phyloP scores from a whole-genome alignment of 164 flowering plant species.

The Berberis thunbergii region DNA sequence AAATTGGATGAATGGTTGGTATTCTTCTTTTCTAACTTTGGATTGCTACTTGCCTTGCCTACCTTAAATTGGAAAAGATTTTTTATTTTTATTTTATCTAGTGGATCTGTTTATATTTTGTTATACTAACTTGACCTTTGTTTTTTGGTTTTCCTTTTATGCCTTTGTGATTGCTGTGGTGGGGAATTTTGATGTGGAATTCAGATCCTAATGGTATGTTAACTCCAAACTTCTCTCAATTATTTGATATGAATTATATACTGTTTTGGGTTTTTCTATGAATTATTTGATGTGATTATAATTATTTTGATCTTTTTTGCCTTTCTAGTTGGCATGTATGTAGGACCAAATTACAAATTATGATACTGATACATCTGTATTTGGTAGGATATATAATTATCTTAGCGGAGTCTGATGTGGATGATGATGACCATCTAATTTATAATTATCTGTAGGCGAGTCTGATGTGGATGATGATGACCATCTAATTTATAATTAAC shows the following conservation, averaged over 20 bases:
- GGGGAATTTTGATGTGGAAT: conserved; percentile 9
- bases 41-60: not conserved
- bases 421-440: not conserved
- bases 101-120: not conserved
- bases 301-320: not conserved
- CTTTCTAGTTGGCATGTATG: not conserved
- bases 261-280: not conserved
- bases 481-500: not conserved
- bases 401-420: no score
- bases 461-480: no score
- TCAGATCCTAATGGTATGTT: conserved; percentile 67
- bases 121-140: conserved; percentile 6
- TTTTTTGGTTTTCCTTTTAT: not conserved
- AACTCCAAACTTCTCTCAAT: not conserved
- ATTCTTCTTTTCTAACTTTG: not conserved
- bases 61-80: not conserved
- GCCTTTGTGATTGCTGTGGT: not conserved
- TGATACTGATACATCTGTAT: not conserved
- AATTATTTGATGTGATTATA: not conserved
- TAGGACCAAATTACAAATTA: not conserved
- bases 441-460: no score
- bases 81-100: not conserved
- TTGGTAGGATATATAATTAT: not conserved
- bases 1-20: conserved; percentile 91
- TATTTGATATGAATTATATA: not conserved